Evolutionary conservation across 257 asterid species (phyloP).

Genomic region (Eustoma russellianum): DNA sequence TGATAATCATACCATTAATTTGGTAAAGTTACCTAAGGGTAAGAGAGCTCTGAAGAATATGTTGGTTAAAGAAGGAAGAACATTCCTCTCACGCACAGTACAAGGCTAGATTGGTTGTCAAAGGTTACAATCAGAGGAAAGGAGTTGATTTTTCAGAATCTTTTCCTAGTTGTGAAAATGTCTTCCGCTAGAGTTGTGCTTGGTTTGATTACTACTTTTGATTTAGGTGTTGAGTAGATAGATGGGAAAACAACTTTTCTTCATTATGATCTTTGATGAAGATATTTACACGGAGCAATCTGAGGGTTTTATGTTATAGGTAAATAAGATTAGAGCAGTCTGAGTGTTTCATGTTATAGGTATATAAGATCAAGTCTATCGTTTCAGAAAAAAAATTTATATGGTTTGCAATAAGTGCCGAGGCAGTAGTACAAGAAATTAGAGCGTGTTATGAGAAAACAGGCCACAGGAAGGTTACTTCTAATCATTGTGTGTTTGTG

Average conservation of each 20-base stretch:
- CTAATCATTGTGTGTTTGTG: neutral
- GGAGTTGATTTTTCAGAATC: neutral
- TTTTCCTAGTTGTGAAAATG: neutral
- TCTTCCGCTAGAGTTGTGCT: neutral
- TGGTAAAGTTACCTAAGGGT: neutral
- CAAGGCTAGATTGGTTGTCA: neutral
- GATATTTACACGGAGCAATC: too few relatives aligned
- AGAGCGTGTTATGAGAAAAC: neutral
- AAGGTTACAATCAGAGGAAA: neutral
- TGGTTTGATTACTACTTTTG: too few relatives aligned
- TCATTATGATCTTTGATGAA: too few relatives aligned
- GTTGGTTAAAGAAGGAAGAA: neutral
- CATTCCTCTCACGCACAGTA: neutral
- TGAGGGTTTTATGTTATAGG: too few relatives aligned
- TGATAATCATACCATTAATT: neutral
- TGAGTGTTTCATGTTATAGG: too few relatives aligned
- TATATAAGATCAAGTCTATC: too few relatives aligned
- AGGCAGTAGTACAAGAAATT: neutral
- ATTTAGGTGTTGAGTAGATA: too few relatives aligned
- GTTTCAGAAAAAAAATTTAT: neutral
- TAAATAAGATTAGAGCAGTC: too few relatives aligned
- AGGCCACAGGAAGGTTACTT: constrained; percentile 2
- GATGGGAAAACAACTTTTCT: too few relatives aligned
- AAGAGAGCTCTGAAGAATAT: neutral
- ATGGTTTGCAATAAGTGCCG: neutral